Evolutionary conservation across 306 rosid genomes (phyloP).

Genomic region (Cercis canadensis): DNA sequence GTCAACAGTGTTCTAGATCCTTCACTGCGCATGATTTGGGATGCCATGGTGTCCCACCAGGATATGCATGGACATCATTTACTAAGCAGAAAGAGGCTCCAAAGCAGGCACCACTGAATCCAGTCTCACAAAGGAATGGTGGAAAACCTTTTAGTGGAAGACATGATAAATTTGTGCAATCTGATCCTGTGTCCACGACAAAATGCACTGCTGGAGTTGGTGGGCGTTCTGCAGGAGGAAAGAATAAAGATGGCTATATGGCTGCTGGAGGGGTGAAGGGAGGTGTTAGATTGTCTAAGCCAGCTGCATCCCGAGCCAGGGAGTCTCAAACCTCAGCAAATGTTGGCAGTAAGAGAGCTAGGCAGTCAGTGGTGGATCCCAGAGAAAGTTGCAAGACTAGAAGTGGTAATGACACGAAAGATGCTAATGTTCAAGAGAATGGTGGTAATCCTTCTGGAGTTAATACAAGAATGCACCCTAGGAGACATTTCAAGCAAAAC

Average conservation of each 20-base stretch:
- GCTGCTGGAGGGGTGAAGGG: slow-evolving; percentile 39
- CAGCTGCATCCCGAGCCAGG: slow-evolving; percentile 41
- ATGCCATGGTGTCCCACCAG: slow-evolving; percentile 36
- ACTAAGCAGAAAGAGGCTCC: slow-evolving; percentile 40
- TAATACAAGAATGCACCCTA: no score
- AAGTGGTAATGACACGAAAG: slow-evolving; percentile 13
- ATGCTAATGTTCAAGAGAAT: no score
- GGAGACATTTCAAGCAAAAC: no score
- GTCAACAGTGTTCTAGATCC: slow-evolving; percentile 59
- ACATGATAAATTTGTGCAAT: slow-evolving; percentile 23
- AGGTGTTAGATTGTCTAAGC: no score
- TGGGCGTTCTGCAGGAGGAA: slow-evolving; percentile 38
- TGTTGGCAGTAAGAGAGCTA: slow-evolving; percentile 56
- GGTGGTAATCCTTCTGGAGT: no score
- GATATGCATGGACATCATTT: slow-evolving; percentile 34
- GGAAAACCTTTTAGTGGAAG: slow-evolving; percentile 33
- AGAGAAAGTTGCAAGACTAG: slow-evolving; percentile 40
- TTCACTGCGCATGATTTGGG: slow-evolving; percentile 61
- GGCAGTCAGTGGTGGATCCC: slow-evolving; percentile 47
- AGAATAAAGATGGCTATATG: slow-evolving; percentile 42
- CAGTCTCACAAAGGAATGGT: slow-evolving; percentile 44
- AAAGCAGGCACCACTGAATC: slow-evolving; percentile 46
- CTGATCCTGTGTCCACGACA: slow-evolving; percentile 35
- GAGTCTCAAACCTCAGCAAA: slow-evolving; percentile 40
- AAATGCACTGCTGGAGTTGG: slow-evolving; percentile 44